Evolutionary conservation across 1,139 yeast species (phyloP).

Genomic region (Debaryomycetaceae sp.): DNA sequence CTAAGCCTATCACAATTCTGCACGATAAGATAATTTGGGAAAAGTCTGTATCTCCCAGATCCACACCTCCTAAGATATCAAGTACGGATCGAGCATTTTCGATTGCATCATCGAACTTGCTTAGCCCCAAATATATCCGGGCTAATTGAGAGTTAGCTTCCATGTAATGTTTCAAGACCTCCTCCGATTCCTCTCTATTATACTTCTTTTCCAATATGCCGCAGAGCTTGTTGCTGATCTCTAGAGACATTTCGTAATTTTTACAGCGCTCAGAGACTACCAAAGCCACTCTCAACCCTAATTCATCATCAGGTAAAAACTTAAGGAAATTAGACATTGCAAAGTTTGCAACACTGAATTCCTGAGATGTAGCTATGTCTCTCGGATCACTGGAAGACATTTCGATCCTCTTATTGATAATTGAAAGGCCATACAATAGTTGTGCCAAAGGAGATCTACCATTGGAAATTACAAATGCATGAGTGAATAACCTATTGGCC

Average conservation of each 20-base stretch:
- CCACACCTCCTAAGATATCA: constrained; percentile 45
- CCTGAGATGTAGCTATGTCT: constrained; percentile 59
- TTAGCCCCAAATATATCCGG: constrained; percentile 61
- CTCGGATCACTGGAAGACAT: constrained; percentile 40
- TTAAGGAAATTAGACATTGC: constrained; percentile 74
- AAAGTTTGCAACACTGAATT: constrained; percentile 61
- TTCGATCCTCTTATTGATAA: constrained; percentile 43
- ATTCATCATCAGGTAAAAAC: constrained; percentile 58
- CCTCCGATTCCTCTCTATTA: constrained; percentile 53
- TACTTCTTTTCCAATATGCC: constrained; percentile 52
- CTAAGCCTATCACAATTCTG: constrained; percentile 66
- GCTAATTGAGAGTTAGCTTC: constrained; percentile 66
- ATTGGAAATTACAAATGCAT: constrained; percentile 72
- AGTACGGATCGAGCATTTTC: constrained; percentile 59
- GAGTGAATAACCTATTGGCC: constrained; percentile 64
- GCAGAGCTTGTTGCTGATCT: constrained; percentile 46
- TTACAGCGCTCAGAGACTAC: constrained; percentile 70
- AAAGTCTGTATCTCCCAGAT: constrained; percentile 18
- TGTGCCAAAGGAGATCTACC: constrained; percentile 73
- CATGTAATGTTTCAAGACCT: constrained; percentile 49
- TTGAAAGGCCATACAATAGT: constrained; percentile 64
- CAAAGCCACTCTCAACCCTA: constrained; percentile 60
- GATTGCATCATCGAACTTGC: constrained; percentile 54
- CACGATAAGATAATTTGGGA: constrained; percentile 46
- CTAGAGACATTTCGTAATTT: constrained; percentile 53